Percentiles rank a stretch among this genome's conserved stretches.
These are phyloP conservation scores for Eremochloa ophiuroides DNA, from an alignment of 176 grass and related monocot species.

Conservation along the genomic window DNA sequence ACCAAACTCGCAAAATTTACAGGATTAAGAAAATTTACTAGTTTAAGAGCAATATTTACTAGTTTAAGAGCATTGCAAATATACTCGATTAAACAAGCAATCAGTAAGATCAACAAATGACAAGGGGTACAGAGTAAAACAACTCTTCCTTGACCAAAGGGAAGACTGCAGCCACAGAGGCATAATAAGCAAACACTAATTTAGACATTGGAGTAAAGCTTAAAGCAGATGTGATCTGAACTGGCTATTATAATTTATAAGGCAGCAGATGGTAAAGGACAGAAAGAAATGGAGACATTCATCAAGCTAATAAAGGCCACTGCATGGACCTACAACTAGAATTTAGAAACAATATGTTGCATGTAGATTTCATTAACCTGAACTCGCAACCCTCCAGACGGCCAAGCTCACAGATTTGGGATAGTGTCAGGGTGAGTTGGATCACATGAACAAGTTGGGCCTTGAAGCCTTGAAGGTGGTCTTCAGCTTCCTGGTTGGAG, in stretches of 20 bases:
- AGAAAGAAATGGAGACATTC: not conserved
- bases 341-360: not conserved
- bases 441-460: constrained; percentile 86
- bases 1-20: not conserved
- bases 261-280: not conserved
- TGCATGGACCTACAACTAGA: not conserved
- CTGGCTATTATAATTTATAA: not conserved
- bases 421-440: not conserved
- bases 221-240: not conserved
- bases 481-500: constrained; percentile 76
- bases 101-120: not conserved
- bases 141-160: not conserved
- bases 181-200: not conserved
- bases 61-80: not conserved
- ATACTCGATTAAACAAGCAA: not conserved
- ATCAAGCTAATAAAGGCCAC: constrained; percentile 11
- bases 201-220: not conserved
- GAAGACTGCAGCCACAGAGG: not conserved
- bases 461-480: constrained; percentile 92
- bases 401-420: no score
- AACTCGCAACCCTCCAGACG: constrained; percentile 16
- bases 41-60: no score
- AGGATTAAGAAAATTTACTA: no score
- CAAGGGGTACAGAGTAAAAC: not conserved
- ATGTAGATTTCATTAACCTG: constrained; percentile 15